Evolutionary conservation across 768 basidiomycete species (phyloP).

Genomic region (Phylloporus arenicola): DNA sequence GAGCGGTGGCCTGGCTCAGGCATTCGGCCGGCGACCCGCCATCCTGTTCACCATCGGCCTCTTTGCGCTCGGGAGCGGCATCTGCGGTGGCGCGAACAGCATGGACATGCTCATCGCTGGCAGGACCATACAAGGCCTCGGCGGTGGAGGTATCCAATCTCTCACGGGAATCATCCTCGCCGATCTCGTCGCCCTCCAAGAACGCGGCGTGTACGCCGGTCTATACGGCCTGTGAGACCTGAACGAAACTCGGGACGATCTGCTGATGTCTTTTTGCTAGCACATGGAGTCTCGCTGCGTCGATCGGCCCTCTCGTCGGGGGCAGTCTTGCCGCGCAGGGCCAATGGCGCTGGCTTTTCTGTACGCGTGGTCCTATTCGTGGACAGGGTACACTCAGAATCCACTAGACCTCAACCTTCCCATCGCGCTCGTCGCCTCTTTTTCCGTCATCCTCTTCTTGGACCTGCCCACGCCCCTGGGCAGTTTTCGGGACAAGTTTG

Average conservation of each 20-base stretch:
- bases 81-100: conserved; percentile 27
- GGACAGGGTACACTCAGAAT: not conserved
- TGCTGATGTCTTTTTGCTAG: conserved; percentile 7
- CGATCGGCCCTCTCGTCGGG: conserved; percentile 32
- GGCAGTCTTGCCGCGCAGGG: conserved; percentile 31
- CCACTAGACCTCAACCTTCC: conserved; percentile 37
- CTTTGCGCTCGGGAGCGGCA: conserved; percentile 33
- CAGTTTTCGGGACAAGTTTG: conserved; percentile 28
- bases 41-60: conserved; percentile 21
- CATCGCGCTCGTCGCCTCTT: conserved; percentile 23
- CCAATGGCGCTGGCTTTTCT: conserved; percentile 42
- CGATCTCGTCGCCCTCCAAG: conserved; percentile 40
- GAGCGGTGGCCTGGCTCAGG: conserved; percentile 28
- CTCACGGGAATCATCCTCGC: conserved; percentile 36
- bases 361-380: conserved; percentile 14
- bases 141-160: conserved; percentile 32
- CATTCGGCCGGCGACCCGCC: conserved; percentile 28
- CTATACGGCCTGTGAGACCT: conserved; percentile 17
- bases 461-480: conserved; percentile 32
- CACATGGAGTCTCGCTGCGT: conserved; percentile 31
- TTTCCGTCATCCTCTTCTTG: conserved; percentile 24
- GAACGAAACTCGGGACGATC: not conserved
- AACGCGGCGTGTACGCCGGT: conserved; percentile 35
- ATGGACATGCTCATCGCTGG: conserved; percentile 22
- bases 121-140: conserved; percentile 31